Conservation (phyloP, 2,329 filamentous ascomycete genomes). For the Scedosporium dehoogii region DNA sequence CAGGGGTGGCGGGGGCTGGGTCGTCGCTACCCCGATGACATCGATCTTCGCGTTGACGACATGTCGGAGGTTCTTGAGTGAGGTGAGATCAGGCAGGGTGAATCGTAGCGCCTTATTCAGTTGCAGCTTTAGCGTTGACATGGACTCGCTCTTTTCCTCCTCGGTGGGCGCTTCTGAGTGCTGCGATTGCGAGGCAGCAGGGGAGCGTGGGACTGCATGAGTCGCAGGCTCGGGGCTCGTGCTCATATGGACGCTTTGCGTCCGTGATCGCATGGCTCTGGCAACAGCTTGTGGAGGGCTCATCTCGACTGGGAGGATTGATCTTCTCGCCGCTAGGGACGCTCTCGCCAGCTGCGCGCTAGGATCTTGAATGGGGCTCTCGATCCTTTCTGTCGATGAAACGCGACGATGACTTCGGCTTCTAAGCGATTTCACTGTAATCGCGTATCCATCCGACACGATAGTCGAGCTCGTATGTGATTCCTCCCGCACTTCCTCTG, state of each 20-base stretch:
- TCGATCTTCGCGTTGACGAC: slow-evolving; percentile 40
- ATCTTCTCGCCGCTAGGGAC: slow-evolving; percentile 4
- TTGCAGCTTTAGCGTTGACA: slow-evolving; percentile 30
- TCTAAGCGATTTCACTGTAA: slow-evolving; percentile 6
- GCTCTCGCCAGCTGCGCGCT: slow-evolving; percentile 6
- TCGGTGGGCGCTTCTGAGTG: not conserved
- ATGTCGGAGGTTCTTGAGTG: slow-evolving; percentile 41
- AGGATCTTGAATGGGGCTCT: not conserved
- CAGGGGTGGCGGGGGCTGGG: slow-evolving; percentile 36
- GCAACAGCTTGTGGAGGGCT: slow-evolving; percentile 1
- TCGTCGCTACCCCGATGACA: slow-evolving; percentile 44
- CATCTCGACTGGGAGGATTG: not conserved
- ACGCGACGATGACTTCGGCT: not conserved
- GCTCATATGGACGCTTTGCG: slow-evolving; percentile 8
- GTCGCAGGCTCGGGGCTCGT: slow-evolving; percentile 1
- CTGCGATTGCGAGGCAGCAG: not conserved
- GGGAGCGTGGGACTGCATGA: not conserved
- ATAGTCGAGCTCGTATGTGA: not conserved
- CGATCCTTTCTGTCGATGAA: not conserved
- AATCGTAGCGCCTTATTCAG: slow-evolving; percentile 35
- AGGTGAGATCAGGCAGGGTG: slow-evolving; percentile 41
- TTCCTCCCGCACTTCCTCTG: not conserved
- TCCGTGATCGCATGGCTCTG: slow-evolving; percentile 8
- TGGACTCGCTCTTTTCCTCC: slow-evolving; percentile 13
- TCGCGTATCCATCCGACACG: not conserved